Conservation (phyloP, 2,329 filamentous ascomycete species). For the Aureobasidium leucospermi region DNA sequence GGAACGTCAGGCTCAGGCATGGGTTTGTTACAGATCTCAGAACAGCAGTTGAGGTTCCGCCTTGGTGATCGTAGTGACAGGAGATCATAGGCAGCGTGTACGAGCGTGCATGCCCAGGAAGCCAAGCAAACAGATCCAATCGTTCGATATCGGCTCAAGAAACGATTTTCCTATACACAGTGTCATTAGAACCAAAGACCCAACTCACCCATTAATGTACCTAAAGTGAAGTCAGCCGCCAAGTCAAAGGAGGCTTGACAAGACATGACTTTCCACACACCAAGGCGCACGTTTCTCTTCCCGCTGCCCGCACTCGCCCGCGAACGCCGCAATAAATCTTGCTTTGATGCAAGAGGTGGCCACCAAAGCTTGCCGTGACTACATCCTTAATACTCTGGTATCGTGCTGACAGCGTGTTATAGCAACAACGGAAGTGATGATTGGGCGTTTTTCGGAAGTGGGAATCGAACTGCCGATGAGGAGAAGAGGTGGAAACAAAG, state of each 20-base stretch:
- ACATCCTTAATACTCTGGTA: not conserved
- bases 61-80: too few species aligned
- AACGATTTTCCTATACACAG: too few species aligned
- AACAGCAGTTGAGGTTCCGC: too few species aligned
- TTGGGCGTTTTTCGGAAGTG: not conserved
- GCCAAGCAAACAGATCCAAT: too few species aligned
- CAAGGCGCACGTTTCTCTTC: not conserved
- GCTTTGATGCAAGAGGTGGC: not conserved
- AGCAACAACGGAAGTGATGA: not conserved
- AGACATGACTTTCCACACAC: not conserved
- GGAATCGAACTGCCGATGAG: not conserved
- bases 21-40: too few species aligned
- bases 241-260: not conserved
- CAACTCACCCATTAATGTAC: not conserved
- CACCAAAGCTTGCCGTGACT: not conserved
- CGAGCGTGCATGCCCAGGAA: too few species aligned
- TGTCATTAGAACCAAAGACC: too few species aligned
- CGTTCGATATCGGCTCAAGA: too few species aligned
- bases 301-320: not conserved
- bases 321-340: not conserved
- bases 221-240: not conserved
- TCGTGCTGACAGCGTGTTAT: too few species aligned
- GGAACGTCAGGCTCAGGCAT: too few species aligned
- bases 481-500: constrained; percentile 1
- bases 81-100: too few species aligned